Evolutionary conservation across 768 basidiomycete species (phyloP).

Genomic region (Collybia nuda): DNA sequence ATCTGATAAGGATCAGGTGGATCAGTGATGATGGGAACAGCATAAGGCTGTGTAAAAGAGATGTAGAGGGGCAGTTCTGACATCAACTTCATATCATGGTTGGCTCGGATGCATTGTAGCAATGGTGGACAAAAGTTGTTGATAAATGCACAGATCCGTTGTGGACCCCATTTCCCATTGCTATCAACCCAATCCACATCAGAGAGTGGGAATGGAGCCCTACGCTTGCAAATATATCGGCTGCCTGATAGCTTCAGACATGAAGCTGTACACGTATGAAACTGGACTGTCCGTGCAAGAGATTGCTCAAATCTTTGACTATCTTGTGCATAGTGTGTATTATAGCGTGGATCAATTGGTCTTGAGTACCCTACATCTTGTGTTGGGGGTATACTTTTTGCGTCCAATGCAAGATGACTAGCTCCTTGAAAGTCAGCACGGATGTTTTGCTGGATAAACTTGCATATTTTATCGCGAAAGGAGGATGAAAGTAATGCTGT

Average conservation of each 20-base stretch:
- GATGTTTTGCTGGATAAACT: conserved; percentile 30
- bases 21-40: too few relatives aligned
- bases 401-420: not conserved
- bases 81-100: conserved; percentile 43
- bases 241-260: conserved; percentile 24
- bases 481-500: conserved; percentile 15
- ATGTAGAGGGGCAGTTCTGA: too few relatives aligned
- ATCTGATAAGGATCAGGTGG: too few relatives aligned
- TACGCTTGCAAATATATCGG: conserved; percentile 27
- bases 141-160: conserved; percentile 19
- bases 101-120: conserved; percentile 24
- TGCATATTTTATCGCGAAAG: conserved; percentile 24
- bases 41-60: too few relatives aligned
- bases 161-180: conserved; percentile 23
- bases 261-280: conserved; percentile 26
- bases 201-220: conserved; percentile 22
- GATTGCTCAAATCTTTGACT: conserved; percentile 17
- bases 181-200: conserved; percentile 17
- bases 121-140: conserved; percentile 28
- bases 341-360: conserved; percentile 25
- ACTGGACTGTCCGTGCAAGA: conserved; percentile 23
- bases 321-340: conserved; percentile 15
- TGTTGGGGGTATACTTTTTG: conserved; percentile 22
- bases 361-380: conserved; percentile 29
- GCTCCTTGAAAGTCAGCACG: conserved; percentile 24